Conservation (phyloP, 768 basidiomycete genomes). For the Psilocybe cyanescens region DNA sequence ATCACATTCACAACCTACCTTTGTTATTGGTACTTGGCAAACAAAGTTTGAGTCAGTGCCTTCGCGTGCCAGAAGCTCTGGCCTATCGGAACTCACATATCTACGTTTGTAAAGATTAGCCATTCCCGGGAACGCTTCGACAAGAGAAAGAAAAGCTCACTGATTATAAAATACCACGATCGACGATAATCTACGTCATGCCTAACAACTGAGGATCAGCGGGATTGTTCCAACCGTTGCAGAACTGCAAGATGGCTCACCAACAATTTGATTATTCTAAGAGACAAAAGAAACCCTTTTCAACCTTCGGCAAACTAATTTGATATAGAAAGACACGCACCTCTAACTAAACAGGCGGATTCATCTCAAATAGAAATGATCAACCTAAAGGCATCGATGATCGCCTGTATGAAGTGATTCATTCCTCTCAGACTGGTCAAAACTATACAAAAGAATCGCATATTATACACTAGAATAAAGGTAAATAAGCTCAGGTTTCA, state of each 20-base stretch:
- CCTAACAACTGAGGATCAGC: not conserved
- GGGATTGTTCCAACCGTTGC: too few species aligned
- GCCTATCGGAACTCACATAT: constrained; percentile 22
- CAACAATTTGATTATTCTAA: not conserved
- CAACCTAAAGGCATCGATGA: too few species aligned
- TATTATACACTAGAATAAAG: too few species aligned
- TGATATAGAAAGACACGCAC: not conserved
- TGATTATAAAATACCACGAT: not conserved
- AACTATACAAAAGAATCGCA: too few species aligned
- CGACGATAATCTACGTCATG: not conserved
- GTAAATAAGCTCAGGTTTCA: too few species aligned
- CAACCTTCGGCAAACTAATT: not conserved
- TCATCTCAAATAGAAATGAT: too few species aligned
- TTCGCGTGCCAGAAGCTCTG: constrained; percentile 12
- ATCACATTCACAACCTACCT: constrained; percentile 13
- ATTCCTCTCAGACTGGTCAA: too few species aligned
- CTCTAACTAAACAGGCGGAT: not conserved
- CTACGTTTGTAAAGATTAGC: constrained; percentile 21
- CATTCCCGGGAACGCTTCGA: constrained; percentile 6
- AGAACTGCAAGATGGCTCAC: not conserved
- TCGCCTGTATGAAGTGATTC: too few species aligned
- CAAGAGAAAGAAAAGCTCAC: constrained; percentile 5
- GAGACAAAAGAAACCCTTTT: not conserved
- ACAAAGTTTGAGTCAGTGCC: constrained; percentile 19
- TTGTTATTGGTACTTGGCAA: constrained; percentile 13